Conservation (phyloP, 805 yeast species). For the Metschnikowia cubensis region DNA sequence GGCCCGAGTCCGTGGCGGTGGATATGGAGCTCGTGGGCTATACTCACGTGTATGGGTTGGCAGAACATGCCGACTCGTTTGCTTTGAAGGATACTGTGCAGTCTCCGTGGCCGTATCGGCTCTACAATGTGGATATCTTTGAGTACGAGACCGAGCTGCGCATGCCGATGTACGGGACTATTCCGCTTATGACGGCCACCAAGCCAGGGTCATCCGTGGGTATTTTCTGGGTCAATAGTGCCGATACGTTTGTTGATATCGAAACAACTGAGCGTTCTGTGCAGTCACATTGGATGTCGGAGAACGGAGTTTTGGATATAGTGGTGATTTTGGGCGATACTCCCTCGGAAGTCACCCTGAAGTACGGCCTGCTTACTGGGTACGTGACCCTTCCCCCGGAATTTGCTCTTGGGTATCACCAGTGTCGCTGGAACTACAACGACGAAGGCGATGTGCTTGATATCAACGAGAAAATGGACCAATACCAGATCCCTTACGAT, state of each 20-base stretch:
- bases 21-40: conserved; percentile 67
- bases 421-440: conserved; percentile 96
- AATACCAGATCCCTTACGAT: conserved; percentile 75
- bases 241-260: conserved; percentile 88
- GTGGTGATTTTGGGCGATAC: conserved; percentile 60
- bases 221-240: conserved; percentile 86
- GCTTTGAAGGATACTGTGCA: conserved; percentile 64
- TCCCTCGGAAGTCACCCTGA: conserved; percentile 51
- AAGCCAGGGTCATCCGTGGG: conserved; percentile 61
- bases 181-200: conserved; percentile 80
- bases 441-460: conserved; percentile 81
- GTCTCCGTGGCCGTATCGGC: conserved; percentile 68
- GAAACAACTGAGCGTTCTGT: conserved; percentile 34
- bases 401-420: conserved; percentile 87
- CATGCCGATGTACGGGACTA: conserved; percentile 92
- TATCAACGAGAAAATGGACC: conserved; percentile 68
- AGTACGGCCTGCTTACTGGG: conserved; percentile 73
- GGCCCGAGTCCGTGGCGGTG: conserved; percentile 85
- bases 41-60: conserved; percentile 81
- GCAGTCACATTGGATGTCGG: conserved; percentile 89
- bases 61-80: conserved; percentile 88
- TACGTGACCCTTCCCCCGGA: conserved; percentile 66
- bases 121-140: conserved; percentile 91
- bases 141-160: conserved; percentile 83
- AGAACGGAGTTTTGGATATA: conserved; percentile 78